These are phyloP conservation scores for Trichoderma afroharzianum DNA, from an alignment of 2,329 filamentous ascomycete species.

Conservation along the genomic window DNA sequence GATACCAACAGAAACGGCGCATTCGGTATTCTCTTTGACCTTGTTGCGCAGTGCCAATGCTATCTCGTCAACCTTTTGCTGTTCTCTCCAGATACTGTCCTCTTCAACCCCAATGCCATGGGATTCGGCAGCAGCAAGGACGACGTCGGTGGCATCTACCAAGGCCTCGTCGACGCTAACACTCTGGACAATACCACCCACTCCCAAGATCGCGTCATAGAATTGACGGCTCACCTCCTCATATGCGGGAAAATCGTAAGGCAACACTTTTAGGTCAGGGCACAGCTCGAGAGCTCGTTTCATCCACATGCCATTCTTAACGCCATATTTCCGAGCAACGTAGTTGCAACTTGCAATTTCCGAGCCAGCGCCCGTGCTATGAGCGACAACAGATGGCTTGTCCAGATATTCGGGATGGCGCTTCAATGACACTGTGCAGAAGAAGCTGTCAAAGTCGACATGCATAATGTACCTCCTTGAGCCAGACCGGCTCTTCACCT, in stretches of 20 bases:
- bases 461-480: conserved; percentile 82
- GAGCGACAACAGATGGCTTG: conserved; percentile 84
- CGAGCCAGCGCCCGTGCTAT: conserved; percentile 78
- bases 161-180: conserved; percentile 96
- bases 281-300: conserved; percentile 79
- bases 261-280: conserved; percentile 80
- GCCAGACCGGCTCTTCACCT: conserved; percentile 53
- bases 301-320: conserved; percentile 99
- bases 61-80: conserved; percentile 71
- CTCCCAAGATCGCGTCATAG: conserved; percentile 75
- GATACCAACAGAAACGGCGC: conserved; percentile 88
- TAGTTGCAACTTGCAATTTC: conserved; percentile 99
- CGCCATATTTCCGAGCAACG: conserved; percentile 74
- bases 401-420: conserved; percentile 69
- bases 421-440: conserved; percentile 85
- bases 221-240: conserved; percentile 87
- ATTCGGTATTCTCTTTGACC: conserved; percentile 73
- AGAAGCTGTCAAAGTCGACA: conserved; percentile 98
- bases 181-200: conserved; percentile 85
- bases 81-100: conserved; percentile 70
- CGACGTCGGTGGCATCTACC: conserved; percentile 72
- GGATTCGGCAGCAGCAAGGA: conserved; percentile 62
- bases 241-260: conserved; percentile 93
- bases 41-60: conserved; percentile 60
- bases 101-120: conserved; percentile 62